These are phyloP conservation scores for Fusarium miscanthi DNA, from an alignment of 2,329 filamentous ascomycete species.

Conservation along the genomic window DNA sequence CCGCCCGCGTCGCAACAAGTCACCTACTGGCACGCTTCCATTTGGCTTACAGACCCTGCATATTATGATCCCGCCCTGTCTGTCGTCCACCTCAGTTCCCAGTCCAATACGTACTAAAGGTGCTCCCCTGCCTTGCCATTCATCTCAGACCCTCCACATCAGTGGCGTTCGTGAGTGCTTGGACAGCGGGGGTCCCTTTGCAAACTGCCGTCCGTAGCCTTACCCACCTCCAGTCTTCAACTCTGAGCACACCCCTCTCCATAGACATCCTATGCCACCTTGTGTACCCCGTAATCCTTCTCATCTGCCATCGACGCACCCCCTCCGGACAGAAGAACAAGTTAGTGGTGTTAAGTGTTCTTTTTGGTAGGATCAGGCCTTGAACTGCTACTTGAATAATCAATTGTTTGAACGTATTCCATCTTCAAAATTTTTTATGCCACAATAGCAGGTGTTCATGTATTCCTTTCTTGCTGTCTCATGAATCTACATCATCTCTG, in stretches of 20 bases:
- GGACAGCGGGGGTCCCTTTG: conserved; percentile 43
- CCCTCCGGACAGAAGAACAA: conserved; percentile 28
- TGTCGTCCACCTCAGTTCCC: conserved; percentile 42
- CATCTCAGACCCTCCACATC: conserved; percentile 48
- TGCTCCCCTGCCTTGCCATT: conserved; percentile 33
- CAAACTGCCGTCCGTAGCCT: conserved; percentile 49
- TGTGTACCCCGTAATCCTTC: conserved; percentile 38
- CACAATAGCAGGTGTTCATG: background rate
- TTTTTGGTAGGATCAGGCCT: conserved; percentile 31
- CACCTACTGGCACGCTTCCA: conserved; percentile 34
- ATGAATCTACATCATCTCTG: conserved; percentile 7
- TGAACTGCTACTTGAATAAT: conserved; percentile 31
- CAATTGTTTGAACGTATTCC: conserved; percentile 3
- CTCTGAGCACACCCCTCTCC: conserved; percentile 37
- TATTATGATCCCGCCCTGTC: conserved; percentile 42
- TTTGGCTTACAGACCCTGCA: conserved; percentile 47
- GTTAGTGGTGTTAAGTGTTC: background rate
- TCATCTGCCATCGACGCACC: conserved; percentile 35
- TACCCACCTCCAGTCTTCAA: conserved; percentile 40
- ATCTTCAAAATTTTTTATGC: conserved; percentile 2
- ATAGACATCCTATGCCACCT: conserved; percentile 8
- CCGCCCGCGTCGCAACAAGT: conserved; percentile 34
- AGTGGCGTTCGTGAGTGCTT: conserved; percentile 46
- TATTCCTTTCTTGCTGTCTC: conserved; percentile 6
- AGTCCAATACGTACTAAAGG: conserved; percentile 38